phyloP scores from a whole-genome alignment of 1,284 basidiomycete genomes.

The Cryptococcus maquisensis region DNA sequence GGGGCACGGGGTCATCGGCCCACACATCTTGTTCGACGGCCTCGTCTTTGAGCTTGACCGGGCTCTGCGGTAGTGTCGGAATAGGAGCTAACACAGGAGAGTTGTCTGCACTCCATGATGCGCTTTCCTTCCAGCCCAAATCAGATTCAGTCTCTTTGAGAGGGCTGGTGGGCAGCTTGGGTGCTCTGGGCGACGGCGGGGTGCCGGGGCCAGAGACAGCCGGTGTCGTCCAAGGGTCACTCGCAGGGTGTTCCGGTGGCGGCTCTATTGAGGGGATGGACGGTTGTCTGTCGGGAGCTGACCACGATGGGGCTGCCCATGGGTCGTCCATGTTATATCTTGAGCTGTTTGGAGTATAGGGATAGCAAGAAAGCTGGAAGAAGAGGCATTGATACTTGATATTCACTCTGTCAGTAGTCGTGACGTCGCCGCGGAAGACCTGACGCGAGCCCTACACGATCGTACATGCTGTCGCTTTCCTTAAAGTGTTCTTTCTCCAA shows the following conservation, averaged over 20 bases:
- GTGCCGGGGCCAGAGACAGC: neutral
- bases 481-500: too few species aligned
- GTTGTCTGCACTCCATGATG: neutral
- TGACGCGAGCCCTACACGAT: too few species aligned
- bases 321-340: conserved; percentile 31
- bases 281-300: conserved; percentile 18
- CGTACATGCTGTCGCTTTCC: too few species aligned
- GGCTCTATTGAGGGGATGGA: neutral
- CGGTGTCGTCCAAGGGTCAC: conserved; percentile 32
- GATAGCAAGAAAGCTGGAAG: neutral
- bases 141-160: neutral
- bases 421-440: too few species aligned
- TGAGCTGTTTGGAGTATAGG: neutral
- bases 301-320: conserved; percentile 34
- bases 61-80: neutral
- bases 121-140: neutral
- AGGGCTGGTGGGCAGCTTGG: neutral
- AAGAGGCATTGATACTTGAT: too few species aligned
- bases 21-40: neutral
- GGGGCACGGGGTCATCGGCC: neutral
- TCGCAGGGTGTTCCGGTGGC: conserved; percentile 5
- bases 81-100: neutral
- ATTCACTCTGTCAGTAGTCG: too few species aligned
- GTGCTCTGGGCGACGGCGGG: neutral
- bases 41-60: neutral